Percentiles rank a stretch among this genome's conserved stretches.
Evolutionary conservation across 2,329 filamentous ascomycete genomes (phyloP).

Genomic region (Aspergillus novoparasiticus): DNA sequence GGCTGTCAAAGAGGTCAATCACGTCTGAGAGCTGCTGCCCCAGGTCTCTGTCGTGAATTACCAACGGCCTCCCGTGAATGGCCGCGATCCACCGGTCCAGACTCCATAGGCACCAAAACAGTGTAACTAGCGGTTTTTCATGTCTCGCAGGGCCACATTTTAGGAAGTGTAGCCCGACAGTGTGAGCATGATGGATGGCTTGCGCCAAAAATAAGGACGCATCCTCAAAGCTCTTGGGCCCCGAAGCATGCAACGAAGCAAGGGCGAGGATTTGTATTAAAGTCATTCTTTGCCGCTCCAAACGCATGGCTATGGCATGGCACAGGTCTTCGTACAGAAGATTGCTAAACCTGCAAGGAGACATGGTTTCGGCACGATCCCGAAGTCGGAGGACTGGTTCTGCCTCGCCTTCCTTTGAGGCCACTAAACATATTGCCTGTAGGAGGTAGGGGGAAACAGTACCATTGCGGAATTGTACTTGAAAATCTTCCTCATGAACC

Average conservation of each 20-base stretch:
- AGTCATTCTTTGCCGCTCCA: slow-evolving; percentile 20
- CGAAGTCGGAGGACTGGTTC: slow-evolving; percentile 26
- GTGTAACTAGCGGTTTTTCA: neutral
- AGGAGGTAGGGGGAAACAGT: slow-evolving; percentile 26
- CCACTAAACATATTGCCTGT: slow-evolving; percentile 35
- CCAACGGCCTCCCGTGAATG: slow-evolving; percentile 23
- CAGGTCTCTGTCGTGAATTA: slow-evolving; percentile 24
- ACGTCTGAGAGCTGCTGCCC: slow-evolving; percentile 17
- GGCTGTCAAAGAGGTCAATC: slow-evolving; percentile 12
- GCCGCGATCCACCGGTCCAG: slow-evolving; percentile 28
- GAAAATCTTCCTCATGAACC: slow-evolving; percentile 28
- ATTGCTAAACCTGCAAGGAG: slow-evolving; percentile 13
- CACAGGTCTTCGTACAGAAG: slow-evolving; percentile 26
- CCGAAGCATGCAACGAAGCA: slow-evolving; percentile 36
- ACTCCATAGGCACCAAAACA: slow-evolving; percentile 29
- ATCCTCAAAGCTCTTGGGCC: slow-evolving; percentile 34
- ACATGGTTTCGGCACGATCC: neutral
- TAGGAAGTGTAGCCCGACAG: slow-evolving; percentile 31
- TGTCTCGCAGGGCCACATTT: slow-evolving; percentile 10
- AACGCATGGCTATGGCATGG: slow-evolving; percentile 27
- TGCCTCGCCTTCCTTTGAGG: slow-evolving; percentile 32
- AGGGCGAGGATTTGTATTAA: slow-evolving; percentile 34
- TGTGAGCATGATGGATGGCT: slow-evolving; percentile 37
- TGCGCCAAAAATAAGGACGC: slow-evolving; percentile 31
- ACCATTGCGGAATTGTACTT: slow-evolving; percentile 23